Percentiles rank a stretch among this genome's conserved stretches.
Evolutionary conservation across 164 flowering plant species (phyloP).

Genomic region (Tetracentron sinense): DNA sequence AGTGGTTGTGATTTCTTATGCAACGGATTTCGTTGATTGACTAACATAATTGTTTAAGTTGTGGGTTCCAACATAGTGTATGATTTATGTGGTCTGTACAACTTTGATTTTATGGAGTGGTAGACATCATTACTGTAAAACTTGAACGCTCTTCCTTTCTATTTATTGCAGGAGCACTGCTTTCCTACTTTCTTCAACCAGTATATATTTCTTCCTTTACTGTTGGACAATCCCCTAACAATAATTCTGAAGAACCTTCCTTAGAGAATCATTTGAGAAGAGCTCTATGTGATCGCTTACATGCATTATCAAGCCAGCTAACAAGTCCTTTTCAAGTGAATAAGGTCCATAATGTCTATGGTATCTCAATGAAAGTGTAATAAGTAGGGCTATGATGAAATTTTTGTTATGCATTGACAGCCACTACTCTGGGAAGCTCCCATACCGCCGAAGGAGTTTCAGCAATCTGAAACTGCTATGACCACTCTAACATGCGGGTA

Average conservation of each 20-base stretch:
- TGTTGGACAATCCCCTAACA: slow-evolving; percentile 45
- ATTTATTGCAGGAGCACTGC: slow-evolving; percentile 70
- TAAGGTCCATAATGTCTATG: slow-evolving; percentile 43
- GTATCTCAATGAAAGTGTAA: slow-evolving; percentile 5
- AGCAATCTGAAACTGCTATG: slow-evolving; percentile 58
- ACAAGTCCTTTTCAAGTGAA: slow-evolving; percentile 55
- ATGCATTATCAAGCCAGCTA: slow-evolving; percentile 45
- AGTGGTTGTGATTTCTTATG: background rate
- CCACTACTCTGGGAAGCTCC: slow-evolving; percentile 63
- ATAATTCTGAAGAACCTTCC: slow-evolving; percentile 22
- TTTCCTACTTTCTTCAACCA: slow-evolving; percentile 80
- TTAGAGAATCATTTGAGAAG: slow-evolving; percentile 37
- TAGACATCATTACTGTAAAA: background rate
- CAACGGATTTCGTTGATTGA: background rate
- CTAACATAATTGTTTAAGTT: background rate
- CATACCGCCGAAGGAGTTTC: slow-evolving; percentile 75
- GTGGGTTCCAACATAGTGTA: background rate
- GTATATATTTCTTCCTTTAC: slow-evolving; percentile 79
- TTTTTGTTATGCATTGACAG: slow-evolving; percentile 36
- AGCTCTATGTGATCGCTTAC: slow-evolving; percentile 49
- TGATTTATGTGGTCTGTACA: background rate
- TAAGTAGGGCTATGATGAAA: background rate
- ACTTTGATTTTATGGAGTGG: no score
- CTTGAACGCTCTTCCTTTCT: slow-evolving; percentile 7
- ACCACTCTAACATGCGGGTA: slow-evolving; percentile 88